Evolutionary conservation across 2,329 filamentous ascomycete species (phyloP).

Genomic region (Botrytis cinerea): DNA sequence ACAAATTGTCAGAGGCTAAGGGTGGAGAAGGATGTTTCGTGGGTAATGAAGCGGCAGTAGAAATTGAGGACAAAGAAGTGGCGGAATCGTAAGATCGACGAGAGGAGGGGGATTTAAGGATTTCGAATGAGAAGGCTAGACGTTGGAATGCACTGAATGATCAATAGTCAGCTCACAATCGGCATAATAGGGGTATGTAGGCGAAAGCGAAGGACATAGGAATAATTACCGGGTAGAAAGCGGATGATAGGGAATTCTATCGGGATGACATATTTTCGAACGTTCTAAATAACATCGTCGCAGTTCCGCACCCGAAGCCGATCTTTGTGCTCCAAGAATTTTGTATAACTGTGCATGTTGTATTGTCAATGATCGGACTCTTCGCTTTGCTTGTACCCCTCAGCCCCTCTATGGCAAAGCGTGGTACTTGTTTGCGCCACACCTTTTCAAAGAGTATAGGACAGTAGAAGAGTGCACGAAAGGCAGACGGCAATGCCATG

Average conservation of each 20-base stretch:
- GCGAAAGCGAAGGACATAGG: neutral
- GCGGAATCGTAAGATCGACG: constrained; percentile 45
- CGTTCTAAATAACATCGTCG: constrained; percentile 46
- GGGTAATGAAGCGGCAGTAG: constrained; percentile 43
- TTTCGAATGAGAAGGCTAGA: constrained; percentile 46
- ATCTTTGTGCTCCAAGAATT: constrained; percentile 43
- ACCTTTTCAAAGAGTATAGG: neutral
- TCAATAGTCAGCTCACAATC: neutral
- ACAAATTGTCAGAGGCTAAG: constrained; percentile 26
- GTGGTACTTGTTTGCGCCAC: neutral
- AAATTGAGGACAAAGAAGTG: constrained; percentile 37
- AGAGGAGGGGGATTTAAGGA: constrained; percentile 44
- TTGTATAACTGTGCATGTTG: constrained; percentile 41
- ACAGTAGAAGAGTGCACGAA: neutral
- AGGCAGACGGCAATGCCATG: neutral
- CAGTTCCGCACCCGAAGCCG: constrained; percentile 43
- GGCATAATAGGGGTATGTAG: neutral
- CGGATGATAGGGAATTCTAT: constrained; percentile 44
- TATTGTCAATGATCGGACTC: constrained; percentile 26
- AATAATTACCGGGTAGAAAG: constrained; percentile 42
- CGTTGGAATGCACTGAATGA: constrained; percentile 44
- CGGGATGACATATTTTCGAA: constrained; percentile 46
- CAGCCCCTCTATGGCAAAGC: neutral
- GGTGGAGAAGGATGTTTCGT: constrained; percentile 41
- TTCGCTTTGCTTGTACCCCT: neutral